Percentiles rank a stretch among this genome's conserved stretches.
These are phyloP conservation scores for Tuber aestivum DNA, from an alignment of 495 filamentous ascomycete species.

Conservation along the genomic window DNA sequence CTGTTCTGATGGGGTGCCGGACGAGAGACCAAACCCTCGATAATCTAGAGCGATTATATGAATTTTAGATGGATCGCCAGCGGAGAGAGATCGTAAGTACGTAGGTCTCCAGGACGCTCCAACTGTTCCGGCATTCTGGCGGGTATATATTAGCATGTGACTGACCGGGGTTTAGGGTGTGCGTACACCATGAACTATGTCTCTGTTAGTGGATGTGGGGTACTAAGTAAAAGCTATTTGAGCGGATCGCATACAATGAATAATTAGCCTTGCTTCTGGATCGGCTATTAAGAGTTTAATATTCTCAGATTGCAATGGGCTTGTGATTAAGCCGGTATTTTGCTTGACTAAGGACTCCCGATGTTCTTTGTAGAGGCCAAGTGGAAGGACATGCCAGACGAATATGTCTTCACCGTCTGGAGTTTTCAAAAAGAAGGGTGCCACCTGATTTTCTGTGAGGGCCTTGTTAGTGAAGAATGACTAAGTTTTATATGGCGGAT, in stretches of 20 bases:
- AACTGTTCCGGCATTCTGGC: constrained; percentile 52
- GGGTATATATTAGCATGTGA: constrained; percentile 8
- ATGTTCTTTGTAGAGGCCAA: constrained; percentile 51
- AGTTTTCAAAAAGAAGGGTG: constrained; percentile 54
- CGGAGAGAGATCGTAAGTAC: constrained; percentile 51
- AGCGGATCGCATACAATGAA: constrained; percentile 49
- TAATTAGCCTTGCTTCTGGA: constrained; percentile 54
- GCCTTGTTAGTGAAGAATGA: constrained; percentile 3
- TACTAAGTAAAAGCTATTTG: background rate
- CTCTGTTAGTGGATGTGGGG: constrained; percentile 7
- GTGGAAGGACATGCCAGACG: constrained; percentile 58
- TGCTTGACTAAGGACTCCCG: constrained; percentile 49
- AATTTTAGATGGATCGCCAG: constrained; percentile 49
- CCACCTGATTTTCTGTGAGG: constrained; percentile 51
- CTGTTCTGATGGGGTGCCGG: constrained; percentile 70
- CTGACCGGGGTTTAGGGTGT: constrained; percentile 11
- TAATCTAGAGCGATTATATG: constrained; percentile 77
- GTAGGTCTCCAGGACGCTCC: constrained; percentile 51
- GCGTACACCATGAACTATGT: constrained; percentile 12
- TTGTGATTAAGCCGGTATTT: constrained; percentile 45
- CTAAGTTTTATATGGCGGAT: background rate
- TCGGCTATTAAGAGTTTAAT: constrained; percentile 54
- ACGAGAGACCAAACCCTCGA: constrained; percentile 78
- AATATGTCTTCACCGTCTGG: constrained; percentile 56
- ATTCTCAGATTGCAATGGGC: constrained; percentile 48